Evolutionary conservation across 192 early-diverging fungal genomes (phyloP), one percentile per base, ranked within the genome.

Genomic region (Rhizophlyctis rosea): DNA sequence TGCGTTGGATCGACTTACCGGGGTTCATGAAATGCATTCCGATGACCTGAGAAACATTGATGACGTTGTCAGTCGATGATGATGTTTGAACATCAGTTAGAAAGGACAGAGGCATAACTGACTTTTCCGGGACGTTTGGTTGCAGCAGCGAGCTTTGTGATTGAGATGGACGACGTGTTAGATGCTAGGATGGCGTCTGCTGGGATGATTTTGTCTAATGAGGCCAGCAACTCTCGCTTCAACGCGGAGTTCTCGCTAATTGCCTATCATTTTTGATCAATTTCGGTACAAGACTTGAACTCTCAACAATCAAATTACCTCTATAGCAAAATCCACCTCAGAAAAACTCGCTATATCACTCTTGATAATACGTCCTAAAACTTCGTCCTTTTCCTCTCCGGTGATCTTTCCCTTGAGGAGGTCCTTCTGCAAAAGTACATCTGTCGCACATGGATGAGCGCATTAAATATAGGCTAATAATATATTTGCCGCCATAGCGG

Each of bases 11-110:
- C 13, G 28, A 24, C n/a, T 21, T 21, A 53, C 30, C 93, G 16
- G 81, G 81, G 77, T 98, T 98, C 96, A 98, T 98, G 74, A 98
- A 98, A 65, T 98, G 96, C 96, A 98, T 98, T 29, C 96, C 96
- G 75, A 98, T 91, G 36, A 96, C 92, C 75, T 86, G 65, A 27
- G 27, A 67, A 31, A 23, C 13, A n/a, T n/a, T n/a, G 30, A 57
- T 35, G 56, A 54, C 54, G 39, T 44, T 44, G 39, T 44, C 39
- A 18, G 39, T 44, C 39, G n/a, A n/a, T n/a, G n/a, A n/a, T n/a
- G 30, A 18, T 11, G n/a, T 31, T 11, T 29, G 51, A 18, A 47
- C 33, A 51, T 21, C 21, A 34, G 62, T 64, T 1, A 60, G 3
- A 52, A 35, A 24, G 51, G 21, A 16, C 14, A 14, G 39, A 70